Conservation (phyloP, 2,329 filamentous ascomycete genomes). For the Exutisphaerella laricina region DNA sequence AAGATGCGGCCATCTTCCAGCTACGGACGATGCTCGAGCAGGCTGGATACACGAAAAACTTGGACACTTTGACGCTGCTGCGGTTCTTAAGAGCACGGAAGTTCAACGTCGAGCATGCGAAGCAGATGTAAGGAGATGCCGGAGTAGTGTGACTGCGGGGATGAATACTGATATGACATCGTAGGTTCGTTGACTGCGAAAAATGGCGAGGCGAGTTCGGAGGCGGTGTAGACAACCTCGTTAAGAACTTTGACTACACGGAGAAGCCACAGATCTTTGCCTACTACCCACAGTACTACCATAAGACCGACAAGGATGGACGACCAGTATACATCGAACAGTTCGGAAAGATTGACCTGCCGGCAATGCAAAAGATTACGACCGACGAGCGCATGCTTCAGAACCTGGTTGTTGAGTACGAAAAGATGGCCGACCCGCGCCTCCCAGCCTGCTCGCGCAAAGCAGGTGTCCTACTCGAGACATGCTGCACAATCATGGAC, state of each 20-base stretch:
- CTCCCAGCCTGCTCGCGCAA: conserved; percentile 95
- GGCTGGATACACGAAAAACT: conserved; percentile 71
- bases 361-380: conserved; percentile 87
- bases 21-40: conserved; percentile 78
- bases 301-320: conserved; percentile 94
- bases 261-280: conserved; percentile 79
- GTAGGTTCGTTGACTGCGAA: conserved; percentile 84
- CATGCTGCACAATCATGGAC: conserved; percentile 98
- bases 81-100: conserved; percentile 75
- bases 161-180: conserved; percentile 22
- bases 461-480: conserved; percentile 82
- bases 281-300: conserved; percentile 98
- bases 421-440: conserved; percentile 88
- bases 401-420: conserved; percentile 96
- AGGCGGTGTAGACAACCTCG: conserved; percentile 66
- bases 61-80: conserved; percentile 91
- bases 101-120: conserved; percentile 78
- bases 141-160: background rate
- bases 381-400: conserved; percentile 88
- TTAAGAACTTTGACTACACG: conserved; percentile 76
- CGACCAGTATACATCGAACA: conserved; percentile 97
- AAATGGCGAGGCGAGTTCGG: conserved; percentile 84
- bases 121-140: conserved; percentile 68
- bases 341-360: conserved; percentile 86
- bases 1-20: conserved; percentile 86